These are phyloP conservation scores for Thuja plicata DNA, from an alignment of 83 land plant genomes.

Conservation along the genomic window DNA sequence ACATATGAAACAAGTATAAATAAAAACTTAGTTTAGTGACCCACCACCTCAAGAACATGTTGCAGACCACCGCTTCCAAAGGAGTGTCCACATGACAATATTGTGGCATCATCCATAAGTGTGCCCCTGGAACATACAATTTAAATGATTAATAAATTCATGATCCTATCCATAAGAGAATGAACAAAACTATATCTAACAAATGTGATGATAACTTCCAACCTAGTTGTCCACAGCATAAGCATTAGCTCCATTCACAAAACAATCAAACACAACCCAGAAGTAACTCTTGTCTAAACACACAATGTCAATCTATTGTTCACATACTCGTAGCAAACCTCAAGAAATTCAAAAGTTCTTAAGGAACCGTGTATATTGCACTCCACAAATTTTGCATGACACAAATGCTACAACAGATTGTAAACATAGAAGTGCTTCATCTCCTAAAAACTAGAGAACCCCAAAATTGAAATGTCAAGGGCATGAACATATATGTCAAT, in stretches of 20 bases:
- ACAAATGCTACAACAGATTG: not conserved
- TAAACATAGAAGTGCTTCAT: not conserved
- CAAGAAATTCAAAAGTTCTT: not conserved
- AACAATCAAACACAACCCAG: not conserved
- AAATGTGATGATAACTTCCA: not conserved
- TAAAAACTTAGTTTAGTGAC: not conserved
- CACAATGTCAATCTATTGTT: not conserved
- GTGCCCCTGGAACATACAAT: conserved; percentile 29
- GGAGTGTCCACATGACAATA: conserved; percentile 71
- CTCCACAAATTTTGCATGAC: not conserved
- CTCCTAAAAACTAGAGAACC: not conserved
- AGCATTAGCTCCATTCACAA: not conserved
- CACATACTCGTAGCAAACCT: not conserved
- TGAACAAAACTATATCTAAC: not conserved
- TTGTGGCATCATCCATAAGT: conserved; percentile 78
- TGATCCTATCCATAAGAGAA: not conserved
- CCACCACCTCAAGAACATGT: conserved; percentile 42
- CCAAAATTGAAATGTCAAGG: not conserved
- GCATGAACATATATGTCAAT: not conserved
- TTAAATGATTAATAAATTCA: not conserved
- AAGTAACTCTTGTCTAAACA: not conserved
- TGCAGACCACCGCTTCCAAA: conserved; percentile 57
- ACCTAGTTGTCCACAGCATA: not conserved
- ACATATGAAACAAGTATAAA: not conserved
- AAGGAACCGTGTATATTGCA: not conserved